Conservation (phyloP, 2,329 filamentous ascomycete genomes). For the Aspergillus brasiliensis region DNA sequence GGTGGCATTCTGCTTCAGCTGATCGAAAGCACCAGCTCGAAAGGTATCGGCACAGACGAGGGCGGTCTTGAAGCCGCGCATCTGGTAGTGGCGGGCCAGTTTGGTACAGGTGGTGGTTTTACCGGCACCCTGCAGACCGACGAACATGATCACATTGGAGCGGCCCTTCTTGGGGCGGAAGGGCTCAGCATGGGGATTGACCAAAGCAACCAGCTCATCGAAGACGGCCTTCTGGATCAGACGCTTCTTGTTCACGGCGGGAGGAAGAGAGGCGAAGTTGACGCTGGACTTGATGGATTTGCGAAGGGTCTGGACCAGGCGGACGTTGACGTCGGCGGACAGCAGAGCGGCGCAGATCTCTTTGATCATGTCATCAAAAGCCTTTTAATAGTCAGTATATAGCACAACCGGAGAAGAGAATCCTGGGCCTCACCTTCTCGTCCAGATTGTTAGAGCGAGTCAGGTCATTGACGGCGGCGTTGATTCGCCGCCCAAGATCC, state of each 20-base stretch:
- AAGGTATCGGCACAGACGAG: slow-evolving; percentile 98
- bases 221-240: slow-evolving; percentile 98
- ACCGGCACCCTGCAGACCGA: slow-evolving; percentile 93
- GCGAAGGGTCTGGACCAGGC: slow-evolving; percentile 84
- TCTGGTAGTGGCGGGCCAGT: slow-evolving; percentile 90
- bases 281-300: slow-evolving; percentile 89
- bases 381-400: slow-evolving; percentile 53
- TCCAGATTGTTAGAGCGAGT: slow-evolving; percentile 91
- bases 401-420: not conserved
- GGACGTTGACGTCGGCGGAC: slow-evolving; percentile 96
- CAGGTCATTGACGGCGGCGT: slow-evolving; percentile 90
- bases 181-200: slow-evolving; percentile 91
- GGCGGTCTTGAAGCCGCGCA: slow-evolving; percentile 86
- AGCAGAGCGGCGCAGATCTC: slow-evolving; percentile 95
- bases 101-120: slow-evolving; percentile 99
- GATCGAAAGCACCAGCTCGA: slow-evolving; percentile 96
- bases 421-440: slow-evolving; percentile 70
- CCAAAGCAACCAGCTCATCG: slow-evolving; percentile 91
- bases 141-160: slow-evolving; percentile 98
- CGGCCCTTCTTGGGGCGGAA: slow-evolving; percentile 98
- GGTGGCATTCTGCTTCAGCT: slow-evolving; percentile 97
- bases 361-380: slow-evolving; percentile 97
- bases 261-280: slow-evolving; percentile 90
- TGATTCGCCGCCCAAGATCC: slow-evolving; percentile 98
- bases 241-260: slow-evolving; percentile 96